Evolutionary conservation across 495 filamentous ascomycete genomes (phyloP), one percentile per base, ranked within the genome.

Genomic region (Podospora didyma): DNA sequence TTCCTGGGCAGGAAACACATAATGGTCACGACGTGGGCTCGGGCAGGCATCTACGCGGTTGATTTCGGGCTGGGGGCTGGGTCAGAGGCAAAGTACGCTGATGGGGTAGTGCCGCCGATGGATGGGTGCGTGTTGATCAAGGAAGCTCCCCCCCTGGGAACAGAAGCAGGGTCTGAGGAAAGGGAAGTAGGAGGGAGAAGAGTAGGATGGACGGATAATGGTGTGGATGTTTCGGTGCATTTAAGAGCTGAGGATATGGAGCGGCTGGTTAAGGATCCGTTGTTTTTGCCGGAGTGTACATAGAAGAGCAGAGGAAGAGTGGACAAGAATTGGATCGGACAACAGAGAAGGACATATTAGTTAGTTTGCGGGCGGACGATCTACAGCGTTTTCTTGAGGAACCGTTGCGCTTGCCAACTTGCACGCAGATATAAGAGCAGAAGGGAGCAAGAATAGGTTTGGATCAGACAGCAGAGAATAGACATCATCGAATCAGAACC

Each of bases 21-120:
- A 3, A 11, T 53, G 10, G 51, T 53, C 7, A 53, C 51, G 9
- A 44, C 51, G 22, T 53, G 51, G 51, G 41, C 51, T 1, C 35
- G 51, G 21, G 21, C 37, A 10, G 37, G 51, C 1, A 44, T 45
- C 6, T 53, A 53, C 39, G 37, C 44, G 41, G 21, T 53, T 5
- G 51, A 53, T 12, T 53, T 53, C 22, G 47, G 47, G 31, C 45
- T 44, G 22, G n/a, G n/a, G n/a, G n/a, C n/a, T n/a, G 49, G 28
- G 7, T 34, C 47, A 14, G 23, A 3, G 16, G 19, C 22, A 3
- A 28, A 31, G 6, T 51, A 51, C 35, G 49, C 28, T 7, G 49
- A 51, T 16, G 49, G 49, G 2, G 20, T 51, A 9, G 49, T 51
- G 7, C 49, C 49, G 6, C 19, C 34, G 12, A 37, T 51, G 49